A percentile compares a stretch with the other conserved stretches of the same genome.
Conservation (phyloP, 208 protist genomes). For the Leishmania lainsoni region DNA sequence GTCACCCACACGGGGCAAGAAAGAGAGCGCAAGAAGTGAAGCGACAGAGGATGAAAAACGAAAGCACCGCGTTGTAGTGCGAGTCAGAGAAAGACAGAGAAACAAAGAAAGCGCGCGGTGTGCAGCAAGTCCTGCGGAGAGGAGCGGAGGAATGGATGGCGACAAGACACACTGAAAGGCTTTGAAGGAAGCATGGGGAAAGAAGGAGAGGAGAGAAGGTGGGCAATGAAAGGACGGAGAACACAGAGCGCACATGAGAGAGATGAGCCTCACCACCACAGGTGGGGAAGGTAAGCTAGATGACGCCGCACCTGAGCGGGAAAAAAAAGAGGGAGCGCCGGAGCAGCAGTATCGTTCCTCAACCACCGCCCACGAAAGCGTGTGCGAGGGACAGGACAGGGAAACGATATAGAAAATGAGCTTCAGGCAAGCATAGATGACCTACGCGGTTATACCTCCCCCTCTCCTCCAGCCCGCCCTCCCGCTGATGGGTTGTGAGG, state of each 20-base stretch:
- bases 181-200: neutral
- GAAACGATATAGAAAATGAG: neutral
- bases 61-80: too few species aligned
- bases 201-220: neutral
- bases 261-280: neutral
- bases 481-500: neutral
- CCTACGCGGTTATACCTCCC: neutral
- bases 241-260: neutral
- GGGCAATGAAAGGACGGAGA: neutral
- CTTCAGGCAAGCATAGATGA: neutral
- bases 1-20: neutral
- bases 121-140: neutral
- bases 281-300: neutral
- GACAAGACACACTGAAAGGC: neutral
- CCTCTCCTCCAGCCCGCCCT: neutral
- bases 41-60: too few species aligned
- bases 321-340: neutral
- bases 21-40: neutral
- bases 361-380: neutral
- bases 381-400: neutral
- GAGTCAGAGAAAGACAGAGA: too few species aligned
- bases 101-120: neutral
- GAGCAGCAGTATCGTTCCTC: neutral
- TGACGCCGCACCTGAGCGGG: neutral
- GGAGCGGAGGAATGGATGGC: neutral